phyloP scores from a whole-genome alignment of 176 grass and related monocot genomes.

The Musa schizocarpa region DNA sequence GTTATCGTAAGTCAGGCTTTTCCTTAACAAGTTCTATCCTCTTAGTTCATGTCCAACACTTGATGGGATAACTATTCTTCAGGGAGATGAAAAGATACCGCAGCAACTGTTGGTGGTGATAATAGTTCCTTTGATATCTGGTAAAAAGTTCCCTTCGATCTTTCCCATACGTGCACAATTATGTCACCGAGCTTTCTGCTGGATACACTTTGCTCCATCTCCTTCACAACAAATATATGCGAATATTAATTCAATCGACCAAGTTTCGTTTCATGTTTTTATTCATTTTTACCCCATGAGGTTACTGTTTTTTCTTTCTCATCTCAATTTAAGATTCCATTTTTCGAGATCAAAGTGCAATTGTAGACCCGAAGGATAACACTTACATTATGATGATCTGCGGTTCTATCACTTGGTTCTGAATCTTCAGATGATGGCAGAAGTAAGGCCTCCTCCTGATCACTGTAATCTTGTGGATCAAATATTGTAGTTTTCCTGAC shows the following conservation, averaged over 20 bases:
- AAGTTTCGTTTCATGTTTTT: no score
- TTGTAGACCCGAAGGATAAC: constrained; percentile 1
- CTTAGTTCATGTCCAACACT: not conserved
- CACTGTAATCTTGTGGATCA: constrained; percentile 1
- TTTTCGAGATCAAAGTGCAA: no score
- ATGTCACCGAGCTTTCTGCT: not conserved
- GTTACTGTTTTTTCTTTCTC: no score
- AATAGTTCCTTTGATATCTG: constrained; percentile 27
- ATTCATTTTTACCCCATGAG: no score
- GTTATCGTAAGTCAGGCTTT: not conserved
- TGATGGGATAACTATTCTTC: not conserved
- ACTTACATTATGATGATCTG: constrained; percentile 8
- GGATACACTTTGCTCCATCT: constrained; percentile 2
- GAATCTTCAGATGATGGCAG: not conserved
- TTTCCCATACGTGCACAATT: not conserved
- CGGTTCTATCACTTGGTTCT: not conserved
- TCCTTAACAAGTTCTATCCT: not conserved
- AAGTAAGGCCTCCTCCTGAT: constrained; percentile 27
- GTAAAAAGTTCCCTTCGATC: not conserved
- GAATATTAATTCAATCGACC: no score
- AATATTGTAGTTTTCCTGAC: not conserved
- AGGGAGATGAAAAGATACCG: constrained; percentile 19
- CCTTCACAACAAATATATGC: not conserved
- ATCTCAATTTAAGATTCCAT: not conserved
- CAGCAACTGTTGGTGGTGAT: constrained; percentile 45